A percentile compares a stretch with the other conserved stretches of the same genome.
These are phyloP conservation scores for Rubus parviflorus DNA, from an alignment of 306 rosid genomes.

Conservation along the genomic window DNA sequence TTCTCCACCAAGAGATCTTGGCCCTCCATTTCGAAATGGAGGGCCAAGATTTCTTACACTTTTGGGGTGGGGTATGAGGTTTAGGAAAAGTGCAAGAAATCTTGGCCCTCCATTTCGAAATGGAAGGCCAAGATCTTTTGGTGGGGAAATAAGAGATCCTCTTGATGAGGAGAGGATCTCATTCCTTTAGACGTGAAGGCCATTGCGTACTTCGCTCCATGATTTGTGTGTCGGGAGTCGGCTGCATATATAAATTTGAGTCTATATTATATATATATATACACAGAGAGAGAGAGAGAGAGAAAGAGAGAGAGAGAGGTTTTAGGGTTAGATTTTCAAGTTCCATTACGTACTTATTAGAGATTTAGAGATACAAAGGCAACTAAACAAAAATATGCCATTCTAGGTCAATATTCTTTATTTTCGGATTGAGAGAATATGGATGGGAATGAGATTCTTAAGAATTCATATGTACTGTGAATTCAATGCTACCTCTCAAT, in stretches of 20 bases:
- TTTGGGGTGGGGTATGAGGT: no score
- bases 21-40: no score
- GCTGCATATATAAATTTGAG: not conserved
- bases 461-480: not conserved
- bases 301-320: not conserved
- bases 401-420: not conserved
- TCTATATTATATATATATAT: not conserved
- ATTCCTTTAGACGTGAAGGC: conserved; percentile 3
- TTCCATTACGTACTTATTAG: not conserved
- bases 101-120: no score
- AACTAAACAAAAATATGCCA: not conserved
- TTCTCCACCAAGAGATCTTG: no score
- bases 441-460: not conserved
- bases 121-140: no score
- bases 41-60: no score
- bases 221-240: not conserved
- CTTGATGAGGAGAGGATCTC: no score
- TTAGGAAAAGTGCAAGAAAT: no score
- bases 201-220: conserved; percentile 2
- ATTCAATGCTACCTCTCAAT: not conserved
- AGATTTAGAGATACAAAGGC: not conserved
- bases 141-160: no score
- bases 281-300: no score
- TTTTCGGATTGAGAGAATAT: not conserved
- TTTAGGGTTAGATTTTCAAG: not conserved